Evolutionary conservation across 2,329 filamentous ascomycete species (phyloP).

Genomic region (Tolypocladium tropicale): DNA sequence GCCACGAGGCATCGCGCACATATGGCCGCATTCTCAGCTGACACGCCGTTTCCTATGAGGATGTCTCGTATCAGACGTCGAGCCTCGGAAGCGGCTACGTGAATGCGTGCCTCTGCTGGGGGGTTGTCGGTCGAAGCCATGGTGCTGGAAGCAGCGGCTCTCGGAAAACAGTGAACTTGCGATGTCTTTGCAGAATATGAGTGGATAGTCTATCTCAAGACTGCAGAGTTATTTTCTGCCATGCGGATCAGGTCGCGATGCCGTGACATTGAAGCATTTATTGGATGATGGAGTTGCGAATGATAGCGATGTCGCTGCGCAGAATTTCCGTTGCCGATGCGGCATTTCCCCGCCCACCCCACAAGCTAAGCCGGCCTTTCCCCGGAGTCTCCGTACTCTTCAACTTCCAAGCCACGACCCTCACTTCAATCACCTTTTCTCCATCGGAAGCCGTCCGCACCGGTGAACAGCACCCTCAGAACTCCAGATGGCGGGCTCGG

Average conservation of each 20-base stretch:
- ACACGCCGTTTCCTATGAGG: constrained; percentile 51
- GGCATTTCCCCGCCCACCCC: not conserved
- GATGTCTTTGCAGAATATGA: no score
- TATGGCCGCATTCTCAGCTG: constrained; percentile 45
- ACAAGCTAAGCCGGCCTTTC: not conserved
- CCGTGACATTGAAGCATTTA: not conserved
- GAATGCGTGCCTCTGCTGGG: constrained; percentile 8
- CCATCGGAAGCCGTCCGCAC: not conserved
- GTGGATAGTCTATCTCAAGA: not conserved
- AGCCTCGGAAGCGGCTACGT: constrained; percentile 29
- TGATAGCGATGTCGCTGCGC: not conserved
- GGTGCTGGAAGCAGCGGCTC: not conserved
- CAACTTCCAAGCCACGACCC: not conserved
- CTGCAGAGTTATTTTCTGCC: no score
- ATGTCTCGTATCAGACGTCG: constrained; percentile 40
- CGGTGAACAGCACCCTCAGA: not conserved
- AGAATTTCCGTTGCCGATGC: not conserved
- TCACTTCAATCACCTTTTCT: not conserved
- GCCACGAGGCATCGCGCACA: constrained; percentile 60
- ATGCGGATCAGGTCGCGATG: not conserved
- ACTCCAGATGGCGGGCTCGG: constrained; percentile 7
- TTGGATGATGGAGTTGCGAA: not conserved
- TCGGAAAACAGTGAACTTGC: not conserved
- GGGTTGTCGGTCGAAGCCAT: not conserved
- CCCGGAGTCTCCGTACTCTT: not conserved